phyloP scores from a whole-genome alignment of 441 rosid species.

The Gossypium laxum region DNA sequence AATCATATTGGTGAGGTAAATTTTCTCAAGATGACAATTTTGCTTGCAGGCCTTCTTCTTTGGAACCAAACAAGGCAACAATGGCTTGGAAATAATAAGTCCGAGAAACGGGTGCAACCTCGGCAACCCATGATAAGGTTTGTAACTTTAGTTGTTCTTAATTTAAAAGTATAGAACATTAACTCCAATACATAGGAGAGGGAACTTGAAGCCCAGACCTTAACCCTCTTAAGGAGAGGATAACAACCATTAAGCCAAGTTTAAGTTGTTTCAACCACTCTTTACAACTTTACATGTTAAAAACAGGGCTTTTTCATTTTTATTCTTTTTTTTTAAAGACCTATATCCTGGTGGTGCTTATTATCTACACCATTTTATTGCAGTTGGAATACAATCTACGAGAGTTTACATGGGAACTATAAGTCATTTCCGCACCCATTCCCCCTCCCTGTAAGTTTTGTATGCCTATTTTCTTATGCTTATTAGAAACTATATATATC shows the following conservation, averaged over 20 bases:
- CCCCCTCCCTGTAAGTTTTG: conserved; percentile 57
- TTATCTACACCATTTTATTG: conserved; percentile 8
- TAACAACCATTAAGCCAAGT: background rate
- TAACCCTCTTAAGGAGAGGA: background rate
- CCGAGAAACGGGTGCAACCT: conserved; percentile 26
- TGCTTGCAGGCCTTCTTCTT: conserved; percentile 40
- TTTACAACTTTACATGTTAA: background rate
- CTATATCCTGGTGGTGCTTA: background rate
- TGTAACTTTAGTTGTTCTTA: background rate
- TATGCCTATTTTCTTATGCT: background rate
- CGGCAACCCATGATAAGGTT: conserved; percentile 66
- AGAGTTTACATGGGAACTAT: conserved; percentile 46
- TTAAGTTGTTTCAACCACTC: background rate
- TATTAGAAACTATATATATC: background rate
- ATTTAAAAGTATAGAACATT: background rate
- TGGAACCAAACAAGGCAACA: conserved; percentile 78
- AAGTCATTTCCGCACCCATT: conserved; percentile 44
- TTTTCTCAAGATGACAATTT: conserved; percentile 1
- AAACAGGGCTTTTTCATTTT: background rate
- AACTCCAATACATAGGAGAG: background rate
- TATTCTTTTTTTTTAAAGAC: background rate
- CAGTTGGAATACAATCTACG: conserved; percentile 61
- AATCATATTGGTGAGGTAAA: conserved; percentile 4
- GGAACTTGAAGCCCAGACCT: background rate
- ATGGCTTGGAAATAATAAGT: conserved; percentile 50